phyloP scores from a whole-genome alignment of 345 rosid genomes.

The Acer negundo region DNA sequence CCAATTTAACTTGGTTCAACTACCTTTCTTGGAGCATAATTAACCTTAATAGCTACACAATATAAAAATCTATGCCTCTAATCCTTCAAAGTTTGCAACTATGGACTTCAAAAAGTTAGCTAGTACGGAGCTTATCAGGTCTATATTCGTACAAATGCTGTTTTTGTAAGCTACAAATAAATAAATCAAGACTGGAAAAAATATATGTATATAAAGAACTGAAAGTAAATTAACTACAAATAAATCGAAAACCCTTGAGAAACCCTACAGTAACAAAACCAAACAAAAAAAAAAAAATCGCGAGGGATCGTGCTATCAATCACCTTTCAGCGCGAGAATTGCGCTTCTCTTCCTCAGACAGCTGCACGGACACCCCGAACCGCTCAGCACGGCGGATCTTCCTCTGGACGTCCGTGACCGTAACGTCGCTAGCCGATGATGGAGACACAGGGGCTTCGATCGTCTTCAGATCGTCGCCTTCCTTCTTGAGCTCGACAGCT shows the following conservation, averaged over 20 bases:
- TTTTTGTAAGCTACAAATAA: not conserved
- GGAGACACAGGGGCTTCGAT: slow-evolving; percentile 25
- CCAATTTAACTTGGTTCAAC: no score
- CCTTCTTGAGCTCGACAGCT: slow-evolving; percentile 31
- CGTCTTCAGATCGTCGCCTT: slow-evolving; percentile 36
- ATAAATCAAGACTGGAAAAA: not conserved
- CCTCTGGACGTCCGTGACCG: slow-evolving; percentile 57
- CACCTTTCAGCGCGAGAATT: slow-evolving; percentile 94
- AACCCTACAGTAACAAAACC: slow-evolving; percentile 16
- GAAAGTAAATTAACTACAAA: not conserved
- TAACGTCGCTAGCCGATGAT: slow-evolving; percentile 31
- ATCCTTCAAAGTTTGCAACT: not conserved
- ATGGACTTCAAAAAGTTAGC: not conserved
- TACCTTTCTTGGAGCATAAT: no score
- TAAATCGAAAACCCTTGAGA: not conserved
- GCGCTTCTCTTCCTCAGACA: slow-evolving; percentile 91
- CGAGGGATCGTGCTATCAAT: not conserved
- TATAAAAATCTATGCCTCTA: no score
- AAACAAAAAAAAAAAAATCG: not conserved
- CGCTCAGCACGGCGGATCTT: slow-evolving; percentile 96
- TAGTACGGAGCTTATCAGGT: not conserved
- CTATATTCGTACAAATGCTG: not conserved
- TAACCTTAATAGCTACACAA: no score
- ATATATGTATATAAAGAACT: not conserved
- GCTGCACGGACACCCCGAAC: slow-evolving; percentile 72